Percentiles rank a stretch among this genome's conserved stretches.
Conservation (phyloP, 176 grass and related monocot species). For the Alloteropsis semialata region DNA sequence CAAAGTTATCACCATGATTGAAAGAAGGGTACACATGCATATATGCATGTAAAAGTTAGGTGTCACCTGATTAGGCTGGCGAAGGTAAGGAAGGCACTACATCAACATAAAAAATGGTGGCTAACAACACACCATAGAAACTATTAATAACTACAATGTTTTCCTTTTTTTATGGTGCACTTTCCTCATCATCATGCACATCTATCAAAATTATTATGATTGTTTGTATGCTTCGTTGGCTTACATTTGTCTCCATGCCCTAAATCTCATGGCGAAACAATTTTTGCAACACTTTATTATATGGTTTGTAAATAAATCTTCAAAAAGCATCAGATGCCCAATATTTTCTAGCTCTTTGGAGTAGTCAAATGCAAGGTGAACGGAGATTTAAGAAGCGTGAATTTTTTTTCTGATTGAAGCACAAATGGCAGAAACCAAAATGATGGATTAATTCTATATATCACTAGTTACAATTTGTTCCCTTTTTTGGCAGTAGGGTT, state of each 20-base stretch:
- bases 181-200: background rate
- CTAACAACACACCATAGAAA: background rate
- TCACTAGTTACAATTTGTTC: too few species aligned
- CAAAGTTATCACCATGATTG: background rate
- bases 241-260: background rate
- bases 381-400: too few species aligned
- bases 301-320: background rate
- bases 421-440: too few species aligned
- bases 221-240: background rate
- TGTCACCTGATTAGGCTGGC: background rate
- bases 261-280: background rate
- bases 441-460: too few species aligned
- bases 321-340: too few species aligned
- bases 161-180: background rate
- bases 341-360: too few species aligned
- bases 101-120: constrained; percentile 17
- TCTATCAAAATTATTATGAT: background rate
- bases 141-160: background rate
- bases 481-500: too few species aligned
- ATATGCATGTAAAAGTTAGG: background rate
- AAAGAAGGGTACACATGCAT: background rate
- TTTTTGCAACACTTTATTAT: background rate
- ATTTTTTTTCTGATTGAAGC: too few species aligned
- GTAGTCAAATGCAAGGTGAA: too few species aligned
- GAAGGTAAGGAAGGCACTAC: background rate